Percentiles rank a stretch among this genome's conserved stretches.
Evolutionary conservation across 306 rosid genomes (phyloP).

Genomic region (Prunus campanulata): DNA sequence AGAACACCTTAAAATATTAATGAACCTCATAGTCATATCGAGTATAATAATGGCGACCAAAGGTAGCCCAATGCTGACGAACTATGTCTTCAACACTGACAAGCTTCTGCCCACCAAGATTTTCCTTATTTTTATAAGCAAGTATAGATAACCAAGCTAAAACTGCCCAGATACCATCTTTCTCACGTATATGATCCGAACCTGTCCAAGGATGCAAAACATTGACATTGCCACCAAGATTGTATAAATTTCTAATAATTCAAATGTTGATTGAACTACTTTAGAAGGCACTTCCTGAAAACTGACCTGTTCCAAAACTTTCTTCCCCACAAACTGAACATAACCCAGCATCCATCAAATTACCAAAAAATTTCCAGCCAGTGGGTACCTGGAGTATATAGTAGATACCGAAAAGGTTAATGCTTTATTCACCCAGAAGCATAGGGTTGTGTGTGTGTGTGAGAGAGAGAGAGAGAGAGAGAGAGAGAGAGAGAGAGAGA

Average conservation of each 20-base stretch:
- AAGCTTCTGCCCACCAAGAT: constrained; percentile 68
- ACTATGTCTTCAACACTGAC: constrained; percentile 95
- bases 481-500: neutral
- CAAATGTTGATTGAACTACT: constrained; percentile 2
- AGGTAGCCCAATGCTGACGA: constrained; percentile 88
- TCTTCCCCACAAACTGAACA: constrained; percentile 98
- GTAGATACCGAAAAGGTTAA: constrained; percentile 3
- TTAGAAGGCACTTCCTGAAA: constrained; percentile 12
- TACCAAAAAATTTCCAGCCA: constrained; percentile 98
- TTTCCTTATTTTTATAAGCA: constrained; percentile 80
- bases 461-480: neutral
- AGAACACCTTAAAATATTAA: constrained; percentile 14
- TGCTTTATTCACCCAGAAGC: constrained; percentile 1
- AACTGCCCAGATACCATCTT: constrained; percentile 99
- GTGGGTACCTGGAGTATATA: constrained; percentile 79
- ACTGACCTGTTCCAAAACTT: constrained; percentile 97
- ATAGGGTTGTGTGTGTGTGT: neutral
- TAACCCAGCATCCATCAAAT: constrained; percentile 93
- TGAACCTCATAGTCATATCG: constrained; percentile 92
- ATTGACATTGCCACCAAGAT: constrained; percentile 18
- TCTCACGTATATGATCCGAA: constrained; percentile 96
- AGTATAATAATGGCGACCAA: constrained; percentile 96
- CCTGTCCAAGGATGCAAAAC: constrained; percentile 48
- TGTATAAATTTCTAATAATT: neutral
- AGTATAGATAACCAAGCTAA: constrained; percentile 94